Percentiles rank a stretch among this genome's conserved stretches.
Evolutionary conservation across 2,329 filamentous ascomycete genomes (phyloP).

Genomic region (Pseudogymnoascus sp.): DNA sequence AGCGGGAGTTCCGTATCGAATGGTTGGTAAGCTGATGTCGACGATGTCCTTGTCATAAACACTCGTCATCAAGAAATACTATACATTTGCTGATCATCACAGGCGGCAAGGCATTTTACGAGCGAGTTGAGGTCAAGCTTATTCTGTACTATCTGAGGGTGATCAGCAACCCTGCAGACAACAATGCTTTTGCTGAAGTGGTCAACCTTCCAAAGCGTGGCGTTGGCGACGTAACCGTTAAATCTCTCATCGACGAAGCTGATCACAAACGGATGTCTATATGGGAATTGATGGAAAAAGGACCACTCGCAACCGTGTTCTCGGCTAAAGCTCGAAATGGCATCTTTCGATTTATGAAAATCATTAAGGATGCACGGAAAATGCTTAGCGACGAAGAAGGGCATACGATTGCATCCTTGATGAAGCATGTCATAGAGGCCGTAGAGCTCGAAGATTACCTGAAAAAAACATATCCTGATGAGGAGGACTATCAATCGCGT

Average conservation of each 20-base stretch:
- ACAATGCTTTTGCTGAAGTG: constrained; percentile 73
- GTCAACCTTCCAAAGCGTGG: constrained; percentile 78
- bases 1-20: constrained; percentile 76
- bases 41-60: background rate
- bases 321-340: constrained; percentile 47
- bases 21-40: constrained; percentile 56
- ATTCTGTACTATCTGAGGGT: constrained; percentile 82
- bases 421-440: constrained; percentile 52
- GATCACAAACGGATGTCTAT: constrained; percentile 60
- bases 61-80: background rate
- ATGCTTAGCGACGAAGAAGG: constrained; percentile 35
- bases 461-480: constrained; percentile 58
- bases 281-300: constrained; percentile 62
- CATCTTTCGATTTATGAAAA: constrained; percentile 47
- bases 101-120: constrained; percentile 79
- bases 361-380: constrained; percentile 49
- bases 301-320: constrained; percentile 44
- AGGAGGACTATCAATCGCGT: constrained; percentile 66
- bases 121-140: constrained; percentile 79
- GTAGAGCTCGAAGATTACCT: constrained; percentile 69
- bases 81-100: constrained; percentile 12
- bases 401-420: constrained; percentile 25
- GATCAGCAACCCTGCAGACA: constrained; percentile 76
- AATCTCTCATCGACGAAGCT: constrained; percentile 66
- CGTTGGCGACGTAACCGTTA: constrained; percentile 72